Percentiles rank a stretch among this genome's conserved stretches.
Evolutionary conservation across 345 rosid species (phyloP).

Genomic region (Linum usitatissimum): DNA sequence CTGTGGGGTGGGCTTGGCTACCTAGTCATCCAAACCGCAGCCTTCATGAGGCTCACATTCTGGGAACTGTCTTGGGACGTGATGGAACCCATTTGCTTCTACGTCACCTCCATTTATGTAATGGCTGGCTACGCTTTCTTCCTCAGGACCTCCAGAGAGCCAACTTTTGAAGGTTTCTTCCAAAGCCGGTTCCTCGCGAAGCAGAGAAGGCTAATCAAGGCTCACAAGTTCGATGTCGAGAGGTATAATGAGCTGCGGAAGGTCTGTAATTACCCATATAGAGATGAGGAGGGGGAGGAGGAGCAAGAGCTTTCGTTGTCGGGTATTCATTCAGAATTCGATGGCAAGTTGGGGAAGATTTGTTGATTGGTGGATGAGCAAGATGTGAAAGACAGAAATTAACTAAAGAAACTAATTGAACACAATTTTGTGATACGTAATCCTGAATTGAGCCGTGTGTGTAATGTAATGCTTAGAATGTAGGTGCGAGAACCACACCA

Average conservation of each 20-base stretch:
- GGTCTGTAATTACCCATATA: conserved; percentile 23
- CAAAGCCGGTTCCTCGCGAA: conserved; percentile 55
- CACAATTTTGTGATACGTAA: background rate
- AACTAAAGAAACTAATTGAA: background rate
- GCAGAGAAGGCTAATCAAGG: conserved; percentile 46
- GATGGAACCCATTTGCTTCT: conserved; percentile 98
- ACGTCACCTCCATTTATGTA: conserved; percentile 53
- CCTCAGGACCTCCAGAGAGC: conserved; percentile 74
- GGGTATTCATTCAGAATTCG: background rate
- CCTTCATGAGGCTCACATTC: conserved; percentile 89
- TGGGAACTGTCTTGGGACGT: conserved; percentile 99
- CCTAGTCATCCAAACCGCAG: conserved; percentile 65
- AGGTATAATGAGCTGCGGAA: conserved; percentile 53
- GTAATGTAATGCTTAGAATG: too few species aligned
- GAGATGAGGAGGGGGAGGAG: background rate
- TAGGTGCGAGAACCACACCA: too few species aligned
- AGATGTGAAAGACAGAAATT: background rate
- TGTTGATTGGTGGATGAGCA: background rate
- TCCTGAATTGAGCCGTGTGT: too few species aligned
- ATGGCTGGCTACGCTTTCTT: conserved; percentile 72
- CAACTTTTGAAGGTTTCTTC: conserved; percentile 81
- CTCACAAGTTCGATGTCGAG: conserved; percentile 36
- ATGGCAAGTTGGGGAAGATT: background rate
- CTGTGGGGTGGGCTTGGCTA: conserved; percentile 66
- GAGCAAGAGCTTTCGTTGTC: background rate